Evolutionary conservation across 2,329 filamentous ascomycete genomes (phyloP).

Genomic region (Hypoxylon rubiginosum): DNA sequence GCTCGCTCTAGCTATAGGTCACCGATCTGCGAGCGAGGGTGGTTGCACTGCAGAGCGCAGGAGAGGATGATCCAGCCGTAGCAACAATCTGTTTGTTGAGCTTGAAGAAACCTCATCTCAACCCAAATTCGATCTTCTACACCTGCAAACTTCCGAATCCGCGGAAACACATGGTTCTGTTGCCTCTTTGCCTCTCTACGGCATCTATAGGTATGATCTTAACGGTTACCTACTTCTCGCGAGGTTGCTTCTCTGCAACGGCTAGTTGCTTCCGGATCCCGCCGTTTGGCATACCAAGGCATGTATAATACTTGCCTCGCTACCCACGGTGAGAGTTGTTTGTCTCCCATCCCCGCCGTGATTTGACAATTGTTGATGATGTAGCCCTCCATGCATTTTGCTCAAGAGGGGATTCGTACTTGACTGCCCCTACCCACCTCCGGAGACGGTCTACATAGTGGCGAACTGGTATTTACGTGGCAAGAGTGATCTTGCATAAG

Average conservation of each 20-base stretch:
- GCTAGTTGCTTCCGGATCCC: slow-evolving; percentile 14
- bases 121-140: neutral
- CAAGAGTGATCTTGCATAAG: slow-evolving; percentile 38
- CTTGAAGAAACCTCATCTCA: slow-evolving; percentile 6
- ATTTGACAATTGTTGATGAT: slow-evolving; percentile 16
- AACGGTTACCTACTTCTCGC: slow-evolving; percentile 8
- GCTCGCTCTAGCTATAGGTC: slow-evolving; percentile 15
- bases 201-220: slow-evolving; percentile 7
- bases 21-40: slow-evolving; percentile 6
- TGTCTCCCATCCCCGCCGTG: neutral
- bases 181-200: slow-evolving; percentile 2
- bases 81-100: slow-evolving; percentile 14
- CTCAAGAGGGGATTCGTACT: neutral
- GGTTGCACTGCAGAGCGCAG: slow-evolving; percentile 16
- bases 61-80: slow-evolving; percentile 1
- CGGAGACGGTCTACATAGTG: slow-evolving; percentile 15
- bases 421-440: slow-evolving; percentile 3
- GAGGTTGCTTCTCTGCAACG: slow-evolving; percentile 19
- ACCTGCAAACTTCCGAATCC: slow-evolving; percentile 19
- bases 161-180: slow-evolving; percentile 24
- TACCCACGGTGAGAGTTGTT: slow-evolving; percentile 2
- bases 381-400: slow-evolving; percentile 11
- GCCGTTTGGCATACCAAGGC: slow-evolving; percentile 11
- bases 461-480: slow-evolving; percentile 36
- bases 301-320: neutral